phyloP scores from a whole-genome alignment of 371 early-diverging fungal genomes.

The Umbelopsis sp. region DNA sequence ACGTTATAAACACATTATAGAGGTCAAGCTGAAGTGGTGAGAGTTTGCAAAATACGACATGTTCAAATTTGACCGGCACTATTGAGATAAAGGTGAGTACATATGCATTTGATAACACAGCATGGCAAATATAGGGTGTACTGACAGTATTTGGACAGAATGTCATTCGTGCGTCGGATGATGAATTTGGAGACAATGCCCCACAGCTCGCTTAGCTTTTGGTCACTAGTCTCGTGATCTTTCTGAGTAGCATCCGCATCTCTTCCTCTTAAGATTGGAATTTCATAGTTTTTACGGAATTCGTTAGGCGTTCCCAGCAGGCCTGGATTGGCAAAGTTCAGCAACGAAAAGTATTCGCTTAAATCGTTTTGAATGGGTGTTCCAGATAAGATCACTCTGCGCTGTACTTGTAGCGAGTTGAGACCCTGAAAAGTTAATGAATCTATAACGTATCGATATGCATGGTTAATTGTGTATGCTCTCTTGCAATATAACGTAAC shows the following conservation, averaged over 20 bases:
- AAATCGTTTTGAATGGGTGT: conserved; percentile 99
- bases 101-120: neutral
- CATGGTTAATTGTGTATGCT: no score
- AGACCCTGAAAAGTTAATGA: conserved; percentile 88
- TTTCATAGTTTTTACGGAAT: conserved; percentile 92
- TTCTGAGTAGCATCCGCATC: conserved; percentile 88
- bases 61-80: conserved; percentile 96
- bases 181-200: conserved; percentile 90
- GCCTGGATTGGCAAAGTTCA: conserved; percentile 95
- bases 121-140: conserved; percentile 5
- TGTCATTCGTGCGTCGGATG: conserved; percentile 94
- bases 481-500: no score
- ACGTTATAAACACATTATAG: conserved; percentile 79
- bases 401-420: conserved; percentile 80
- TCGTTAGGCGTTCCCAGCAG: conserved; percentile 91
- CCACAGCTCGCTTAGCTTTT: conserved; percentile 84
- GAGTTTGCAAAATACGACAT: conserved; percentile 93
- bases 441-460: conserved; percentile 31
- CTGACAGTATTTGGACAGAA: conserved; percentile 93
- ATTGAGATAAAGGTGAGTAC: neutral
- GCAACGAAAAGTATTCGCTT: conserved; percentile 91
- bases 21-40: conserved; percentile 78
- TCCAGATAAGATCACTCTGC: conserved; percentile 94
- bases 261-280: conserved; percentile 92
- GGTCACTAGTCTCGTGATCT: conserved; percentile 83